Evolutionary conservation across 179 eudicot genomes (phyloP).

Genomic region (Beta corolliflora): DNA sequence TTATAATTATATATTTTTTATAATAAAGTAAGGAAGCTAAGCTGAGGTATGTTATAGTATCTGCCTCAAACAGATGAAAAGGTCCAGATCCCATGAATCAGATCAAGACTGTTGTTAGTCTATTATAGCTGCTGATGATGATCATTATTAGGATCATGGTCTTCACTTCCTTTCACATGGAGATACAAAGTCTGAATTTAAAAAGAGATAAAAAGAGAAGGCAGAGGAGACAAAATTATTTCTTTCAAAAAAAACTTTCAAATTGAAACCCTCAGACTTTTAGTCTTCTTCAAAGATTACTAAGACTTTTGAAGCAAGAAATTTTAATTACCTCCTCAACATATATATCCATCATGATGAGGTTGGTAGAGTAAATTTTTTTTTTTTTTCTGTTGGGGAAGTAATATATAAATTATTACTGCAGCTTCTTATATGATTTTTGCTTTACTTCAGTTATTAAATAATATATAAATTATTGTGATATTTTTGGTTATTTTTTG

Average conservation of each 20-base stretch:
- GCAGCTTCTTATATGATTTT: background rate
- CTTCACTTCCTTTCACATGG: background rate
- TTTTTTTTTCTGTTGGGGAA: background rate
- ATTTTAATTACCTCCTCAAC: too few species aligned
- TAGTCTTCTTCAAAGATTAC: too few species aligned
- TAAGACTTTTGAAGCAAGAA: too few species aligned
- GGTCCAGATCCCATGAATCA: constrained; percentile 32
- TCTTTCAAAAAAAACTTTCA: background rate
- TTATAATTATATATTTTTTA: background rate
- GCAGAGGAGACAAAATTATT: background rate
- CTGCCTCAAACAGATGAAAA: background rate
- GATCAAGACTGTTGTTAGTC: constrained; percentile 30
- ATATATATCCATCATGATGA: background rate
- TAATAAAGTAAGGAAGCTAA: background rate
- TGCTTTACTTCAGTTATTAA: too few species aligned
- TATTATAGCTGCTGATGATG: constrained; percentile 21
- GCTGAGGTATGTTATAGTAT: background rate
- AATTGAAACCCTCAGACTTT: too few species aligned
- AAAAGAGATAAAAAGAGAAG: background rate
- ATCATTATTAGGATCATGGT: background rate
- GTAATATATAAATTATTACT: background rate
- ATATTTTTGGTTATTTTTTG: background rate
- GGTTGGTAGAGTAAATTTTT: background rate
- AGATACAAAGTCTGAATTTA: background rate
- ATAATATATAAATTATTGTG: too few species aligned